Evolutionary conservation across 2,329 filamentous ascomycete genomes (phyloP).

Genomic region (Phyllosticta capitalensis): DNA sequence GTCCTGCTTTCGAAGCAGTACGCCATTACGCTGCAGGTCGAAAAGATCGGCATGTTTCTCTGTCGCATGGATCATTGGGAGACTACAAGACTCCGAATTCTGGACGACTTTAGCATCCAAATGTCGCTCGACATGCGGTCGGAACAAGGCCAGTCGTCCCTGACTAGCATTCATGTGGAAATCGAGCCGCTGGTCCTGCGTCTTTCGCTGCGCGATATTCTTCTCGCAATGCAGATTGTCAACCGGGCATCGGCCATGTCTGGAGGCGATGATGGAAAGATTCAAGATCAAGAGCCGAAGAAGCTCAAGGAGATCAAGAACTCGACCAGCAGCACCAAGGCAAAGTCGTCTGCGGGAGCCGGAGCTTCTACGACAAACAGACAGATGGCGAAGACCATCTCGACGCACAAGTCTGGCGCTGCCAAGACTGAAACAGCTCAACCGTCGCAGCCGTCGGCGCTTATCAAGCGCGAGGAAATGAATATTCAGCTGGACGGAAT

Average conservation of each 20-base stretch:
- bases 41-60: constrained; percentile 93
- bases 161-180: constrained; percentile 75
- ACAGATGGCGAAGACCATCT: constrained; percentile 36
- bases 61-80: constrained; percentile 98
- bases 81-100: constrained; percentile 75
- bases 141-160: constrained; percentile 48
- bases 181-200: constrained; percentile 86
- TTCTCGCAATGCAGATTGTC: constrained; percentile 87
- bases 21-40: constrained; percentile 84
- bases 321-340: constrained; percentile 33
- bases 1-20: constrained; percentile 89
- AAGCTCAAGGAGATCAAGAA: constrained; percentile 44
- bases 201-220: constrained; percentile 84
- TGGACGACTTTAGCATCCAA: constrained; percentile 92
- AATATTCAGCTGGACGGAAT: constrained; percentile 81
- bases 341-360: constrained; percentile 39
- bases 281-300: constrained; percentile 45
- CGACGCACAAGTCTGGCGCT: constrained; percentile 33
- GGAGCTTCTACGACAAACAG: constrained; percentile 34
- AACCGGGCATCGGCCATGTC: constrained; percentile 84
- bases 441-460: constrained; percentile 41
- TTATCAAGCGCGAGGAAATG: constrained; percentile 66
- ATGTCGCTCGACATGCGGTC: constrained; percentile 71
- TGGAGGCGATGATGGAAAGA: constrained; percentile 36
- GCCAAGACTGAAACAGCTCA: constrained; percentile 49